Percentiles rank a stretch among this genome's conserved stretches.
These are phyloP conservation scores for Wilcoxina mikolae DNA, from an alignment of 495 filamentous ascomycete genomes.

Conservation along the genomic window DNA sequence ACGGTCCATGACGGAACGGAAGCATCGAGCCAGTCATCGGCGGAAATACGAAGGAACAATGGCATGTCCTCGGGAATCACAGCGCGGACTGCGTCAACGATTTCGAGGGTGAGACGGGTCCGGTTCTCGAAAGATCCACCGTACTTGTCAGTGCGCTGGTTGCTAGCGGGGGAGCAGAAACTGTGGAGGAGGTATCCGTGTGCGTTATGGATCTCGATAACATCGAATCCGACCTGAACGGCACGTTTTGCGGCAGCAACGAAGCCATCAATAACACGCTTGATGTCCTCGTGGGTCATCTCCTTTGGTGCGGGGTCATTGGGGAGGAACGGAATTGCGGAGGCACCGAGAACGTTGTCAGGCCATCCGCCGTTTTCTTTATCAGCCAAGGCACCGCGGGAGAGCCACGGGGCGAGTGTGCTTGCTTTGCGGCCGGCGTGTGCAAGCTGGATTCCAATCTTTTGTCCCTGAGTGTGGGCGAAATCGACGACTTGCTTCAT, in stretches of 20 bases:
- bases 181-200: conserved; percentile 51
- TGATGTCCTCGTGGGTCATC: conserved; percentile 47
- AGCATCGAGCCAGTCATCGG: conserved; percentile 59
- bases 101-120: conserved; percentile 41
- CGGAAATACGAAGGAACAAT: conserved; percentile 47
- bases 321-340: conserved; percentile 36
- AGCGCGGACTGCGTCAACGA: conserved; percentile 40
- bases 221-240: conserved; percentile 52
- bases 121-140: conserved; percentile 53
- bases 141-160: conserved; percentile 50
- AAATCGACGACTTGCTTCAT: conserved; percentile 51
- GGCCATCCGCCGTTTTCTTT: conserved; percentile 53
- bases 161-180: conserved; percentile 49
- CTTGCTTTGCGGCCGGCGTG: conserved; percentile 67
- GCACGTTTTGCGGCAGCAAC: conserved; percentile 44
- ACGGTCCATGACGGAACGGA: conserved; percentile 47
- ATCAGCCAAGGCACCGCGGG: conserved; percentile 13
- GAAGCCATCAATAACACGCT: conserved; percentile 47
- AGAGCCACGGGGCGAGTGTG: conserved; percentile 52
- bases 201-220: conserved; percentile 48
- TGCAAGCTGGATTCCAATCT: conserved; percentile 58
- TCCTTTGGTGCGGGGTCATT: conserved; percentile 38
- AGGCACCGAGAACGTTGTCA: conserved; percentile 47
- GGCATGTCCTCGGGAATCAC: conserved; percentile 48
- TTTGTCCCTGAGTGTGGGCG: conserved; percentile 51